Evolutionary conservation across 257 asterid genomes (phyloP).

Genomic region (Fraxinus anomala): DNA sequence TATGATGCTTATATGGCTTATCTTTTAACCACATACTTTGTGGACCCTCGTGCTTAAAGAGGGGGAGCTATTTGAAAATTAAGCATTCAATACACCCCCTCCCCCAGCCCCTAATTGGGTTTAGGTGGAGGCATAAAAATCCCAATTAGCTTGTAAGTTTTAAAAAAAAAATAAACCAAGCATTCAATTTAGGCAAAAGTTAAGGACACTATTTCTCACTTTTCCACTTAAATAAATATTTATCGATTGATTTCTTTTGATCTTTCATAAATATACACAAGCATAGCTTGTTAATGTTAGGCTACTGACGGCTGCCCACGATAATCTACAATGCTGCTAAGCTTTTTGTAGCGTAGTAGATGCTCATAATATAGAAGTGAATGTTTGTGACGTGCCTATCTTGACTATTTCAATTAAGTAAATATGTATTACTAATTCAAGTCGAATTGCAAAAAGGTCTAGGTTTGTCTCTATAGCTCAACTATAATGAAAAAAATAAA

Average conservation of each 20-base stretch:
- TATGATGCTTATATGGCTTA: too few relatives aligned
- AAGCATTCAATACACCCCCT: too few relatives aligned
- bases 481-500: background rate
- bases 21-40: too few relatives aligned
- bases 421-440: background rate
- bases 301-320: background rate
- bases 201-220: background rate
- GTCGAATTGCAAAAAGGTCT: background rate
- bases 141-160: background rate
- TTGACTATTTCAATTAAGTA: constrained; percentile 1
- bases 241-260: background rate
- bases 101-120: too few relatives aligned
- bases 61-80: too few relatives aligned
- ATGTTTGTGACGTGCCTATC: background rate
- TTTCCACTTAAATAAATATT: background rate
- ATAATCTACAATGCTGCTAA: constrained; percentile 1
- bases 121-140: too few relatives aligned
- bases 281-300: background rate
- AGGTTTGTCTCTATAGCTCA: background rate
- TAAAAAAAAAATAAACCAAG: background rate
- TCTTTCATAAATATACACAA: constrained; percentile 1
- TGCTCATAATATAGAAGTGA: background rate
- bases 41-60: too few relatives aligned
- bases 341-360: constrained; percentile 3
- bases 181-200: background rate